These are phyloP conservation scores for Melastoma candidum DNA, from an alignment of 441 rosid genomes.

Conservation along the genomic window DNA sequence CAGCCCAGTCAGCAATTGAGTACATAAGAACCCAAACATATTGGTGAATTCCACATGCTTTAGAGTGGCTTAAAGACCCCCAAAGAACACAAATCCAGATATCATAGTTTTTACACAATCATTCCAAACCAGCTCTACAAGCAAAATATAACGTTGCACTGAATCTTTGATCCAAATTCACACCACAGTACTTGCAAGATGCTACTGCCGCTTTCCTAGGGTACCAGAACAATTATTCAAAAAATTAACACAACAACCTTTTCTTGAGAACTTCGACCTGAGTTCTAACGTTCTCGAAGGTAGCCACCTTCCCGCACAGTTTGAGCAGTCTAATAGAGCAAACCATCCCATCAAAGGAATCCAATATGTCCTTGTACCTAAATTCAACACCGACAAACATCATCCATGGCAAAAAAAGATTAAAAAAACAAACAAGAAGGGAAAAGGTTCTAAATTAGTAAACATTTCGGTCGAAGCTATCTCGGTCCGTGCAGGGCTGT, in stretches of 20 bases:
- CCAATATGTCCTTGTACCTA: conserved; percentile 26
- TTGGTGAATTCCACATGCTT: no score
- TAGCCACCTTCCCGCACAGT: conserved; percentile 26
- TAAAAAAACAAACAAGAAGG: background rate
- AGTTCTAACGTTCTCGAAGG: conserved; percentile 29
- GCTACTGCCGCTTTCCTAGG: no score
- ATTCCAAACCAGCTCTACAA: background rate
- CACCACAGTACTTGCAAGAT: background rate
- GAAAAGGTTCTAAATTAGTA: background rate
- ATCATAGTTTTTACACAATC: background rate
- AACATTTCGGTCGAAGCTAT: conserved; percentile 24
- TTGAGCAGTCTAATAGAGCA: conserved; percentile 43
- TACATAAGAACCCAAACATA: background rate
- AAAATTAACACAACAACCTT: conserved; percentile 22
- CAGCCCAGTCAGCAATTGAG: background rate
- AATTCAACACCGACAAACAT: conserved; percentile 2
- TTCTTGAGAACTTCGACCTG: conserved; percentile 34
- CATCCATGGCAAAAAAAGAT: background rate
- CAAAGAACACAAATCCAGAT: background rate
- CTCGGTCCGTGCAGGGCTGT: conserved; percentile 16
- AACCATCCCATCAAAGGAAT: conserved; percentile 29
- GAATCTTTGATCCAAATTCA: background rate
- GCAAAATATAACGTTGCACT: background rate
- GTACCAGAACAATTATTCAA: background rate
- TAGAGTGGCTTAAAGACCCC: background rate